phyloP scores from a whole-genome alignment of 208 protist species.

The Porcisia deanei region DNA sequence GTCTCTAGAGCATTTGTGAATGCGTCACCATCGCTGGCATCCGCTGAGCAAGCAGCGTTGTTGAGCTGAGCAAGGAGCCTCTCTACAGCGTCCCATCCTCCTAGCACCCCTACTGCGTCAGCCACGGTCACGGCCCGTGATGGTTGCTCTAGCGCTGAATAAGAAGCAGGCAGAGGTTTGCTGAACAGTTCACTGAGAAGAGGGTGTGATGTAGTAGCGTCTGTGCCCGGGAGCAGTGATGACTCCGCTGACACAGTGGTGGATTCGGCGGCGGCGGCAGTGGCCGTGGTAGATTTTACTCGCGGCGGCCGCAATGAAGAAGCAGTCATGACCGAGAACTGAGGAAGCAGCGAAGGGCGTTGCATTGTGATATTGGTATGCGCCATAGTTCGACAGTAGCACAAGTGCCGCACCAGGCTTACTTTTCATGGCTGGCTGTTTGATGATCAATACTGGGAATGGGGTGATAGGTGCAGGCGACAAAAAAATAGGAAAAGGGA shows the following conservation, averaged over 20 bases:
- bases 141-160: not conserved
- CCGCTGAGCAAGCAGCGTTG: not conserved
- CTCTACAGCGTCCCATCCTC: slow-evolving; percentile 15
- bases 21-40: not conserved
- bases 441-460: not conserved
- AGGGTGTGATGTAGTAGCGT: not conserved
- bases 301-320: slow-evolving; percentile 14
- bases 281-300: not conserved
- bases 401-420: not conserved
- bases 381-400: not conserved
- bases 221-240: not conserved
- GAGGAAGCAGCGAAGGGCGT: slow-evolving; percentile 1
- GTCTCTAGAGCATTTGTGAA: not conserved
- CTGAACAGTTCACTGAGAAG: slow-evolving; percentile 5
- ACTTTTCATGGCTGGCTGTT: not conserved
- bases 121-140: not conserved
- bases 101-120: slow-evolving; percentile 16
- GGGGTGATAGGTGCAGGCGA: not conserved
- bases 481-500: not conserved
- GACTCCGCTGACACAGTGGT: not conserved
- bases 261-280: not conserved
- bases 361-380: not conserved
- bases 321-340: not conserved
- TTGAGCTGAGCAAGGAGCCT: slow-evolving; percentile 12
- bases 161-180: not conserved